These are phyloP conservation scores for Mucor mucedo DNA, from an alignment of 371 early-diverging fungal species.

Conservation along the genomic window DNA sequence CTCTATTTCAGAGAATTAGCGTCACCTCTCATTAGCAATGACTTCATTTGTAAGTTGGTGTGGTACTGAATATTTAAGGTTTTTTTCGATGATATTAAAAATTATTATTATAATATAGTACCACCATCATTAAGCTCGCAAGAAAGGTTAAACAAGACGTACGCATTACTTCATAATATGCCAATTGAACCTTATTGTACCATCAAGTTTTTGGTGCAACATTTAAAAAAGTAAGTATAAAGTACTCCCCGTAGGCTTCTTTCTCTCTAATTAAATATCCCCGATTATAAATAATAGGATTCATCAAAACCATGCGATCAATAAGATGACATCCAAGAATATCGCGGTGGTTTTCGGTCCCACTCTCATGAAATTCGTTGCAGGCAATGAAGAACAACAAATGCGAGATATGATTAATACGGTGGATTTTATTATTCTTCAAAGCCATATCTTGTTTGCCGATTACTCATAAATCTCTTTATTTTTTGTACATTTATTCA, in stretches of 20 bases:
- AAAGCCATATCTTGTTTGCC: constrained; percentile 31
- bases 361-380: constrained; percentile 67
- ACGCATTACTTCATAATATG: constrained; percentile 33
- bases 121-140: constrained; percentile 10
- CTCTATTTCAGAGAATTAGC: constrained; percentile 92
- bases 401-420: constrained; percentile 28
- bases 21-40: constrained; percentile 84
- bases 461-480: constrained; percentile 13
- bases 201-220: constrained; percentile 43
- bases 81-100: not conserved
- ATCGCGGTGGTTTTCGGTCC: constrained; percentile 94
- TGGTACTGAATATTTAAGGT: not conserved
- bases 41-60: constrained; percentile 52
- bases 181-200: constrained; percentile 49
- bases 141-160: constrained; percentile 29
- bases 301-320: constrained; percentile 56
- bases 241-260: not conserved
- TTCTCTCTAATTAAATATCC: not conserved
- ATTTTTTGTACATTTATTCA: not conserved
- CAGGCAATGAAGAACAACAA: constrained; percentile 30
- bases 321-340: constrained; percentile 88
- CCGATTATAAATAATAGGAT: constrained; percentile 41
- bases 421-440: constrained; percentile 27
- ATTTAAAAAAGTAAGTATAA: constrained; percentile 37
- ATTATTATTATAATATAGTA: constrained; percentile 2